A percentile compares a stretch with the other conserved stretches of the same genome.
These are phyloP conservation scores for Neonectria magnoliae DNA, from an alignment of 2,329 filamentous ascomycete species.

Conservation along the genomic window DNA sequence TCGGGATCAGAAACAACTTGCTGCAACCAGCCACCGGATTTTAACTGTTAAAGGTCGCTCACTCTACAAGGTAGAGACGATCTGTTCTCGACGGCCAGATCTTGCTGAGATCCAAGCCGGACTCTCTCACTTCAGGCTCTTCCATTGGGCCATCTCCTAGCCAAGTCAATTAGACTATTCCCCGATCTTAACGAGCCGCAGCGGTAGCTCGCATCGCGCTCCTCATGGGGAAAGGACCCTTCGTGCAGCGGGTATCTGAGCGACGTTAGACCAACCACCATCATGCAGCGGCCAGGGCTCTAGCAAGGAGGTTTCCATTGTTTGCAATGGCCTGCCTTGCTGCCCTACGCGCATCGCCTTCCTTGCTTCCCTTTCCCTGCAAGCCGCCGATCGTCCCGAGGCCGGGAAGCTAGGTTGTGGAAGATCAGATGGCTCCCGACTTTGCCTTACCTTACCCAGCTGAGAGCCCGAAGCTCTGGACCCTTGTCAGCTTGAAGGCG, in stretches of 20 bases:
- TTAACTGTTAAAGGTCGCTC: not conserved
- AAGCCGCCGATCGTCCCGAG: not conserved
- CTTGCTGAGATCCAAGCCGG: constrained; percentile 20
- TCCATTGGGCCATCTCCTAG: constrained; percentile 29
- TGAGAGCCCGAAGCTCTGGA: not conserved
- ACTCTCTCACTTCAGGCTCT: not conserved
- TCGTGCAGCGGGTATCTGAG: constrained; percentile 29
- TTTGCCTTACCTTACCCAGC: not conserved
- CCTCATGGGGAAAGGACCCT: constrained; percentile 34
- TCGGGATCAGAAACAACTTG: not conserved
- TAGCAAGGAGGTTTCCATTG: not conserved
- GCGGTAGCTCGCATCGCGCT: constrained; percentile 45
- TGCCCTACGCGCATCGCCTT: not conserved
- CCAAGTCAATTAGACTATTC: constrained; percentile 5
- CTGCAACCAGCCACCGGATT: not conserved
- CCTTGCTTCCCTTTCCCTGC: not conserved
- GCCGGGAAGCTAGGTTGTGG: not conserved
- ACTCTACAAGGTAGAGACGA: not conserved
- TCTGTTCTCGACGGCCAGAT: constrained; percentile 12
- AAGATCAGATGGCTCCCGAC: not conserved
- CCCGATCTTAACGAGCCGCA: constrained; percentile 43
- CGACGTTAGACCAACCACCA: not conserved
- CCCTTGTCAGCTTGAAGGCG: not conserved
- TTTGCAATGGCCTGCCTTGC: not conserved
- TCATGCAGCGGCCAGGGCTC: not conserved